Evolutionary conservation across 768 basidiomycete species (phyloP).

Genomic region (Phanerodontia chrysosporium): DNA sequence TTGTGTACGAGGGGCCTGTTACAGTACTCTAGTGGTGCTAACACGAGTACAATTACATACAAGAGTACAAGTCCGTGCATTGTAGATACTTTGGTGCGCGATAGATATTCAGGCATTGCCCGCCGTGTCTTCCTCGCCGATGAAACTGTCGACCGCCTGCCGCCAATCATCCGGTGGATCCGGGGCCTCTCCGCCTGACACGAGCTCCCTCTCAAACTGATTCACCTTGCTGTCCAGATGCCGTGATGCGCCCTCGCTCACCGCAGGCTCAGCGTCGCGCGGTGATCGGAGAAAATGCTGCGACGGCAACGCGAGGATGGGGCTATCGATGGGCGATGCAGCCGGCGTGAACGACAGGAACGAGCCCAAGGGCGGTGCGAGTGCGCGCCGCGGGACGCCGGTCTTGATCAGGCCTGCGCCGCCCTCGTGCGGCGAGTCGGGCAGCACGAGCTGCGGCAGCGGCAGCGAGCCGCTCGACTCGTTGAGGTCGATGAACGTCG

Average conservation of each 20-base stretch:
- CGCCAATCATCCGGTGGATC: conserved; percentile 9
- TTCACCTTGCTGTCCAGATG: conserved; percentile 1
- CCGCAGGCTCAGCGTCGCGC: background rate
- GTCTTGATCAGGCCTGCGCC: background rate
- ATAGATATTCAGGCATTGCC: background rate
- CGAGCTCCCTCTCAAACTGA: background rate
- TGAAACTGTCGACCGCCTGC: background rate
- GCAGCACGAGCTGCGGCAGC: background rate
- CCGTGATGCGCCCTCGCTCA: background rate
- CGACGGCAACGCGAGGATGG: conserved; percentile 13
- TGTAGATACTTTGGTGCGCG: background rate
- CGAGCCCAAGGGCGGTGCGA: conserved; percentile 7
- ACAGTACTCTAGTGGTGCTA: background rate
- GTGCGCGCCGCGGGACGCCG: background rate
- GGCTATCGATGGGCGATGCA: conserved; percentile 17
- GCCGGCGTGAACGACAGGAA: conserved; percentile 20
- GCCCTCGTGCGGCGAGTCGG: background rate
- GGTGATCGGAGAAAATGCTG: conserved; percentile 4
- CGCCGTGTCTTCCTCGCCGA: background rate
- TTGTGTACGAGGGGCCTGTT: too few relatives aligned
- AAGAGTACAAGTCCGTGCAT: background rate
- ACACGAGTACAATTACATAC: background rate
- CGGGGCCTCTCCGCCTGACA: background rate
- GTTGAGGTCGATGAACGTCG: conserved; percentile 9
- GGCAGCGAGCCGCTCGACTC: background rate